phyloP scores from a whole-genome alignment of 2,329 filamentous ascomycete genomes.

The Epichloe gansuensis region DNA sequence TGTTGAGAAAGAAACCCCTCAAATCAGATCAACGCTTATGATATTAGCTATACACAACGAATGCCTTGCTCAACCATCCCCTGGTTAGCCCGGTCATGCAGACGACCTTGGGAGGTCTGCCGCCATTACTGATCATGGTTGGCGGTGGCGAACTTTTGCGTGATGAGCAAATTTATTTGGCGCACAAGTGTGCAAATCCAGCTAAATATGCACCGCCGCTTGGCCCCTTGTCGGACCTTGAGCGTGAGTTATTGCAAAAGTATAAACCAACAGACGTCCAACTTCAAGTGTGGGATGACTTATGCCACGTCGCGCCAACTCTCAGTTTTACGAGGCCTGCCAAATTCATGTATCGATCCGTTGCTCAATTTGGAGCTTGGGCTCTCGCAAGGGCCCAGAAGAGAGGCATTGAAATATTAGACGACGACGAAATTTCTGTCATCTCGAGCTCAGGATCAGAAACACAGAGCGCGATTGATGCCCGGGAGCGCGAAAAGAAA shows the following conservation, averaged over 20 bases:
- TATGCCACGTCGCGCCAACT: slow-evolving; percentile 86
- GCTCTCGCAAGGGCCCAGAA: slow-evolving; percentile 73
- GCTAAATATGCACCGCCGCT: slow-evolving; percentile 59
- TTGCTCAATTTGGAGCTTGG: slow-evolving; percentile 92
- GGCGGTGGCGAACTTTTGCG: slow-evolving; percentile 82
- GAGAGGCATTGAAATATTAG: slow-evolving; percentile 64
- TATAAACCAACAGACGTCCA: slow-evolving; percentile 85
- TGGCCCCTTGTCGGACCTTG: slow-evolving; percentile 48
- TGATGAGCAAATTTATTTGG: slow-evolving; percentile 90
- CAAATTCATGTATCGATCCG: slow-evolving; percentile 87
- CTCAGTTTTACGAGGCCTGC: slow-evolving; percentile 94
- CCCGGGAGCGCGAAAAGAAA: slow-evolving; percentile 11
- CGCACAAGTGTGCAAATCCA: slow-evolving; percentile 87
- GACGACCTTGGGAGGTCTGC: slow-evolving; percentile 77
- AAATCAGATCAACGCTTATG: not conserved
- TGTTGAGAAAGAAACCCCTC: not conserved
- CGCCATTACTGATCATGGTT: slow-evolving; percentile 73
- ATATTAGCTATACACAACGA: slow-evolving; percentile 59
- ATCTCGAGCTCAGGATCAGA: slow-evolving; percentile 50
- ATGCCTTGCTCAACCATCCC: slow-evolving; percentile 74
- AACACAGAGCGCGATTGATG: slow-evolving; percentile 13
- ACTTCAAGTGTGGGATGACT: slow-evolving; percentile 88
- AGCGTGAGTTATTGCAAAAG: slow-evolving; percentile 45
- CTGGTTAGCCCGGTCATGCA: slow-evolving; percentile 84
- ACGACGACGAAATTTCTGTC: slow-evolving; percentile 65